Evolutionary conservation across 306 rosid species (phyloP).

Genomic region (Adenanthera pavonina): DNA sequence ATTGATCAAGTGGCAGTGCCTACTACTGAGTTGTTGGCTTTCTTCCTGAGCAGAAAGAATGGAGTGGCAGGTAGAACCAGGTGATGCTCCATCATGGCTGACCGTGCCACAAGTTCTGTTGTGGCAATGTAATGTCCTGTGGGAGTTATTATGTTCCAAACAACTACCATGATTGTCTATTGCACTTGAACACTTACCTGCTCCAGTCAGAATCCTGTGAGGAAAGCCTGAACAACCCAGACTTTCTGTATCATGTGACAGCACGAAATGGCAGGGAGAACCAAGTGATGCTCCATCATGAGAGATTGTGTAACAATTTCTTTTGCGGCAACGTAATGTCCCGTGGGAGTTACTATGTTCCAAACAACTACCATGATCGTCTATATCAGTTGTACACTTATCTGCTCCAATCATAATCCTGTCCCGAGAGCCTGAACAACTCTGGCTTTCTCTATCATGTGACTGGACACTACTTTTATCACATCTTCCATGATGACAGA

Average conservation of each 20-base stretch:
- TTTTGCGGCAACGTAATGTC: conserved; percentile 32
- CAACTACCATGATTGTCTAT: conserved; percentile 16
- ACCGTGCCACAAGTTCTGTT: conserved; percentile 16
- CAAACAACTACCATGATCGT: not conserved
- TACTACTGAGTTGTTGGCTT: not conserved
- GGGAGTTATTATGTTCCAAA: conserved; percentile 37
- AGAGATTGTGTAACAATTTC: conserved; percentile 23
- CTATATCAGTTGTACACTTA: conserved; percentile 1
- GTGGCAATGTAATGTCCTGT: conserved; percentile 39
- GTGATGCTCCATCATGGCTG: conserved; percentile 26
- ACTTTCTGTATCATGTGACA: conserved; percentile 44
- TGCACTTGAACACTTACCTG: conserved; percentile 33
- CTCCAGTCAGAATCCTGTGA: conserved; percentile 11
- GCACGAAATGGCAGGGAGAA: conserved; percentile 28
- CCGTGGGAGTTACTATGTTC: conserved; percentile 25
- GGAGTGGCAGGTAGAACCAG: conserved; percentile 19
- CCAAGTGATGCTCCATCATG: conserved; percentile 14
- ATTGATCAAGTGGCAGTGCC: conserved; percentile 49
- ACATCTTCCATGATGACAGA: conserved; percentile 49
- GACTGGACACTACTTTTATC: conserved; percentile 35
- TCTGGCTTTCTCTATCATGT: conserved; percentile 43
- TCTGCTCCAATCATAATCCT: conserved; percentile 28
- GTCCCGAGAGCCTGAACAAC: conserved; percentile 38
- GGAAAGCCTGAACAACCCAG: conserved; percentile 40
- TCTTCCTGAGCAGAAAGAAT: conserved; percentile 34